Conservation (phyloP, 192 early-diverging fungal genomes). For the Dissophora ornata region DNA sequence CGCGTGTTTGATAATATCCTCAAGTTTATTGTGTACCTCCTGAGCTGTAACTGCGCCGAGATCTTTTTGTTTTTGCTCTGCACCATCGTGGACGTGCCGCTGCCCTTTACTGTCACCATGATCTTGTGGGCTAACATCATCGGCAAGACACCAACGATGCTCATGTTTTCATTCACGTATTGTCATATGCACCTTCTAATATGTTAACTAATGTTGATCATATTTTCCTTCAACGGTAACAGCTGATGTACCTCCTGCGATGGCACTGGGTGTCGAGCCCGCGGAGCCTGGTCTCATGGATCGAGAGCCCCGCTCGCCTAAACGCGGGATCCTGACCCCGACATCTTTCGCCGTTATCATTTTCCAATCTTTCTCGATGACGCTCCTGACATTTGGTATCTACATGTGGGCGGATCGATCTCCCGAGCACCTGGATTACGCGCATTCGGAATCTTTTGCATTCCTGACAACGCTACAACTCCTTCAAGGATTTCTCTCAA, state of each 20-base stretch:
- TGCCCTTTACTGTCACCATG: constrained; percentile 93
- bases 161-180: background rate
- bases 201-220: background rate
- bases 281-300: constrained; percentile 87
- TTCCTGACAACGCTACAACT: constrained; percentile 90
- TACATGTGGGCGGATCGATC: constrained; percentile 65
- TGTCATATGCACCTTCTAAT: too few relatives aligned
- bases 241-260: constrained; percentile 96
- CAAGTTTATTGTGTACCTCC: constrained; percentile 96
- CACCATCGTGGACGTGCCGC: constrained; percentile 76
- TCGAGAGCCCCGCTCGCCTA: constrained; percentile 82
- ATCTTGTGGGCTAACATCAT: constrained; percentile 98
- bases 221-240: constrained; percentile 5
- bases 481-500: constrained; percentile 86
- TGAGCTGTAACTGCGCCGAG: constrained; percentile 95
- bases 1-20: constrained; percentile 98
- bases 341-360: constrained; percentile 73
- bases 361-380: constrained; percentile 80
- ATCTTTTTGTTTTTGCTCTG: constrained; percentile 90
- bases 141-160: constrained; percentile 41
- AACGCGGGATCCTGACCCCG: constrained; percentile 77
- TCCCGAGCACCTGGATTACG: constrained; percentile 35
- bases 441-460: constrained; percentile 77
- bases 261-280: constrained; percentile 93
- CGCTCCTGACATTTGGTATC: constrained; percentile 68